These are phyloP conservation scores for Dryadomyces quercivorus DNA, from an alignment of 2,329 filamentous ascomycete genomes.

Conservation along the genomic window DNA sequence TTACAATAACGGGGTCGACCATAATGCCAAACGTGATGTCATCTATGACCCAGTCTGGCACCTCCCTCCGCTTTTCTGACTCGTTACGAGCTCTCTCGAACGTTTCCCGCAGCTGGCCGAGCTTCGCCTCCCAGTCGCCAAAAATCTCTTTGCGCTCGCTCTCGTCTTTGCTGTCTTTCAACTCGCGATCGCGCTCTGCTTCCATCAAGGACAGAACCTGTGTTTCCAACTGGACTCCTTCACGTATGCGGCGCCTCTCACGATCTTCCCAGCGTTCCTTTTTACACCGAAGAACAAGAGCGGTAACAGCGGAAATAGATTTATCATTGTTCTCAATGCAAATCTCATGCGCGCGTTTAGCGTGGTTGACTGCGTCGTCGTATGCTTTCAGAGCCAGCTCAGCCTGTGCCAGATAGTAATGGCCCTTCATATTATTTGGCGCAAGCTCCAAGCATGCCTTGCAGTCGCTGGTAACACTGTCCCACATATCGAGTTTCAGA, in stretches of 20 bases:
- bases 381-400: conserved; percentile 62
- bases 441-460: conserved; percentile 58
- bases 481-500: conserved; percentile 61
- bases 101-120: conserved; percentile 27
- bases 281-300: conserved; percentile 66
- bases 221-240: conserved; percentile 44
- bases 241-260: conserved; percentile 49
- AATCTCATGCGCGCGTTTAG: conserved; percentile 58
- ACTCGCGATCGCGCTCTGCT: conserved; percentile 29
- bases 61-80: conserved; percentile 37
- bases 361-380: conserved; percentile 59
- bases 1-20: conserved; percentile 53
- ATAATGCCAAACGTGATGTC: conserved; percentile 65
- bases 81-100: conserved; percentile 39
- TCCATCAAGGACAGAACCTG: conserved; percentile 44
- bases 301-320: conserved; percentile 58
- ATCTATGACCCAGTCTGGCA: conserved; percentile 68
- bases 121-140: conserved; percentile 35
- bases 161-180: conserved; percentile 20
- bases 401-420: conserved; percentile 74
- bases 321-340: conserved; percentile 50
- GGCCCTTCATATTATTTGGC: conserved; percentile 62
- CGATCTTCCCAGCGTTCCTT: conserved; percentile 72
- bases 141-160: conserved; percentile 33
- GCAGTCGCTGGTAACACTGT: conserved; percentile 67